phyloP scores from a whole-genome alignment of 2,329 filamentous ascomycete species.

The Hypoxylon sp. region DNA sequence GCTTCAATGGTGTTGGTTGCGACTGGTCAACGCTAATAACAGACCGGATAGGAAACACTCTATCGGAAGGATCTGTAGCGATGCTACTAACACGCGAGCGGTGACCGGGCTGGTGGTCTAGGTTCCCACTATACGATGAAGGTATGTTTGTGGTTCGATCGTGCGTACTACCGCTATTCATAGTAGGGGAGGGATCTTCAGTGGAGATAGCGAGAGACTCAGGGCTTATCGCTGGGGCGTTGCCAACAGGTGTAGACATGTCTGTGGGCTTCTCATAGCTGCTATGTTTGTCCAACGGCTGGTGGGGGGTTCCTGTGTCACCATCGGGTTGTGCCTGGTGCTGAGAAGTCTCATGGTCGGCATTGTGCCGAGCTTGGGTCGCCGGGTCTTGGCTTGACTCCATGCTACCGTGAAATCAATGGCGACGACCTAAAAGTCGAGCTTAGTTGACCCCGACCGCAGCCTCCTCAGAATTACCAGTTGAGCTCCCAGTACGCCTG shows the following conservation, averaged over 20 bases:
- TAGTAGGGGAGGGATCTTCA: constrained; percentile 5
- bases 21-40: constrained; percentile 76
- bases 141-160: constrained; percentile 41
- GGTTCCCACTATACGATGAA: constrained; percentile 60
- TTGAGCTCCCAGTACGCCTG: constrained; percentile 2
- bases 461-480: constrained; percentile 20
- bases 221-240: constrained; percentile 10
- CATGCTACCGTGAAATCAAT: constrained; percentile 28
- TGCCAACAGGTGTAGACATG: constrained; percentile 15
- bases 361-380: constrained; percentile 11
- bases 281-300: constrained; percentile 11
- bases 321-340: constrained; percentile 8
- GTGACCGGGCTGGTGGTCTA: constrained; percentile 57
- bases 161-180: constrained; percentile 10
- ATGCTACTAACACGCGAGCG: constrained; percentile 49
- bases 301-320: constrained; percentile 5
- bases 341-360: constrained; percentile 12
- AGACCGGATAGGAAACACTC: constrained; percentile 86
- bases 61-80: constrained; percentile 61
- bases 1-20: constrained; percentile 52
- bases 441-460: constrained; percentile 14
- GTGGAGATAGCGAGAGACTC: constrained; percentile 14
- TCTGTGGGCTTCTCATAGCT: constrained; percentile 14
- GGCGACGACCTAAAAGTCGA: constrained; percentile 42
- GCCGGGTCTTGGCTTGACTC: constrained; percentile 34